Conservation (phyloP, 306 rosid genomes). For the Comarum palustre region DNA sequence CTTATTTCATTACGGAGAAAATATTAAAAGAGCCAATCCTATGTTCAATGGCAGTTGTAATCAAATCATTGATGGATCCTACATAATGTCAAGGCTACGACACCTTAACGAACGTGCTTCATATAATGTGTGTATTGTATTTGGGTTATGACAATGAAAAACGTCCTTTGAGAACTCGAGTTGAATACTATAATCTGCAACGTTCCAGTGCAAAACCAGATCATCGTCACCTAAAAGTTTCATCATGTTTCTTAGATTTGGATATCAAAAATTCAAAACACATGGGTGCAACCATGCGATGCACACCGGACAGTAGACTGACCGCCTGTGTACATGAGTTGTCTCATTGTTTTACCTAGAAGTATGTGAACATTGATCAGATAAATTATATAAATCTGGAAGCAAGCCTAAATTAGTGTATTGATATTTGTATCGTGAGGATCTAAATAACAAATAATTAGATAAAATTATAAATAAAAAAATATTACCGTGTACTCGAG, state of each 20-base stretch:
- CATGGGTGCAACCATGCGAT: not conserved
- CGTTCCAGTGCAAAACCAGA: not conserved
- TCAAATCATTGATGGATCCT: not conserved
- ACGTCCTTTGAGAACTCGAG: not conserved
- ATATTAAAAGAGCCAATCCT: not conserved
- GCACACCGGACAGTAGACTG: not conserved
- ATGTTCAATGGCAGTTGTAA: not conserved
- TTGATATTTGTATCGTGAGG: not conserved
- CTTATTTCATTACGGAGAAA: not conserved
- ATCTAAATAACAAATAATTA: not conserved
- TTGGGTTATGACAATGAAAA: not conserved
- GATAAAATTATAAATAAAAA: not conserved
- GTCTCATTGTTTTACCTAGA: not conserved
- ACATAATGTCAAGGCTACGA: not conserved
- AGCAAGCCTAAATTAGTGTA: not conserved
- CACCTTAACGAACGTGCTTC: not conserved
- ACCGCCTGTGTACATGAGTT: not conserved
- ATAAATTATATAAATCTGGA: not conserved
- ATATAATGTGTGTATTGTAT: not conserved
- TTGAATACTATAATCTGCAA: not conserved
- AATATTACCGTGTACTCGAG: constrained; percentile 75
- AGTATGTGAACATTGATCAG: not conserved
- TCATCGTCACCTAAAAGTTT: not conserved
- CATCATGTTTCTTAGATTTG: not conserved
- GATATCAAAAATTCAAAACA: not conserved